Evolutionary conservation across 306 rosid species (phyloP), one percentile per base, ranked within the genome.

Genomic region (Alnus glutinosa): DNA sequence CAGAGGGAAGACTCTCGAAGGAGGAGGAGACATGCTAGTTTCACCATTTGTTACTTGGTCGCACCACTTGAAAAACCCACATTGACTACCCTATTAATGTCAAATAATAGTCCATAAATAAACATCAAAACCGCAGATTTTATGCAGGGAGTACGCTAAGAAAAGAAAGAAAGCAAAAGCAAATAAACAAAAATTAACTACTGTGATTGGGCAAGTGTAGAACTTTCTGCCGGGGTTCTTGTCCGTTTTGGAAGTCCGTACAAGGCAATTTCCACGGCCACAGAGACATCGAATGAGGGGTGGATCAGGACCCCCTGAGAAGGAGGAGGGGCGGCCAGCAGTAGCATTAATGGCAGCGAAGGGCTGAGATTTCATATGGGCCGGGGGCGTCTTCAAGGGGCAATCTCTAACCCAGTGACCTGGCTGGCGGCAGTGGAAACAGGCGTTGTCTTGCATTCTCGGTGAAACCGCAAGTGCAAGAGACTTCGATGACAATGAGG

Each of bases 221-320:
- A 50, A 89, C 13, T 16, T 3, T 19, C 72, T 80, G 4, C 44
- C 80, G 1, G 5, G 5, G 75, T 86, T 89, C 6, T 4, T 59
- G 0, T 2, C 23, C 46, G 6, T 66, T 0, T 0, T 5, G 39
- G 84, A 3, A 18, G 8, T 34, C 72, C 30, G 79, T 4, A 79
- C 42, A 11, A 9, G 18, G 57, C 89, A 89, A 8, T 39, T 0
- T 16, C 84, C 89, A 4, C 83, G 75, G 15, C 87, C 88, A 15
- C 87, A 75, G 15, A 76, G 83, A 75, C 93, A 87, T 42, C 11
- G 54, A 48, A 87, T 78, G 57, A 12, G 50, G 14, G 76, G 69
- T 55, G n/a, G 28, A 46, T 55, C 5, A 39, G 32, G 5, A 2
- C 4, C 15, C 14, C 30, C 28, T 32, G 74, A n/a, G 5, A 9